Evolutionary conservation across 805 yeast genomes (phyloP).

Genomic region (Teunomyces barrocoloradensis): DNA sequence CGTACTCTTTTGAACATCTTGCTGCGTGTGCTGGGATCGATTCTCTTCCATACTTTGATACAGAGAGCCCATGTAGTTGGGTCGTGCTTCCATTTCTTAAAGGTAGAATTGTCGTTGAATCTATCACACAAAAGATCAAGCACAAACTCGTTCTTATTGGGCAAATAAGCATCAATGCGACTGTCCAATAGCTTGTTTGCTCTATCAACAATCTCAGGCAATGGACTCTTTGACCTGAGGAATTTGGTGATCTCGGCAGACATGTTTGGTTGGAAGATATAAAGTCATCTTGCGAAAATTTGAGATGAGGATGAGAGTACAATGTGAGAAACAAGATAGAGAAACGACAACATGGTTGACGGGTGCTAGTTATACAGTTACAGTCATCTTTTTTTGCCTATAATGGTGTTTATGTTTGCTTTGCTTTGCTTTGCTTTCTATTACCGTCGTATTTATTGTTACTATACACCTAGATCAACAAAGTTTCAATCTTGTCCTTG

Average conservation of each 20-base stretch:
- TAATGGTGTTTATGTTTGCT: background rate
- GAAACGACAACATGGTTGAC: too few relatives aligned
- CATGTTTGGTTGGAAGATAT: conserved; percentile 4
- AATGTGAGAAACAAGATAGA: background rate
- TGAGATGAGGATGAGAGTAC: conserved; percentile 3
- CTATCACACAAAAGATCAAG: conserved; percentile 62
- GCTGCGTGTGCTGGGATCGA: conserved; percentile 24
- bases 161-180: conserved; percentile 43
- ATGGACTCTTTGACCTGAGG: conserved; percentile 53
- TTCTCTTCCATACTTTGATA: conserved; percentile 34
- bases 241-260: conserved; percentile 52
- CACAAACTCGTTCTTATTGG: conserved; percentile 53
- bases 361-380: too few relatives aligned
- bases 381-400: background rate
- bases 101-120: conserved; percentile 48
- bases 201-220: conserved; percentile 40
- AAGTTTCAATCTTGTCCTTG: conserved; percentile 98
- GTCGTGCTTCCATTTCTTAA: conserved; percentile 42
- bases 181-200: conserved; percentile 32
- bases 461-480: conserved; percentile 62
- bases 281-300: conserved; percentile 3
- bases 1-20: conserved; percentile 37
- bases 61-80: conserved; percentile 51
- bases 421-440: background rate
- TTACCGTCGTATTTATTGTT: background rate